Evolutionary conservation across 345 rosid genomes (phyloP).

Genomic region (Barbarea vulgaris): DNA sequence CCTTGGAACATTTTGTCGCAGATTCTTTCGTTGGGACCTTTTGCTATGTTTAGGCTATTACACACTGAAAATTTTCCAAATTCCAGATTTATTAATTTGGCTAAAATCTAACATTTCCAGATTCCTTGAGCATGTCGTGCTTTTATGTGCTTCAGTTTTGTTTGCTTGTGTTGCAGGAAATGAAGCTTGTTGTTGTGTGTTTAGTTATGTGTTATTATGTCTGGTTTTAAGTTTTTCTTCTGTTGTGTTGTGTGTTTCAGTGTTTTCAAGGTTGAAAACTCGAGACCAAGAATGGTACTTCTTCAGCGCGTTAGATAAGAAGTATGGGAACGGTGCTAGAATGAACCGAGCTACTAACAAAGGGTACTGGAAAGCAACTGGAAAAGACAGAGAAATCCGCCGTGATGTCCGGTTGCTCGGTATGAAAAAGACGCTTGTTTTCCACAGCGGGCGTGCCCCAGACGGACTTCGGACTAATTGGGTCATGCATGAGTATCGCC

Average conservation of each 20-base stretch:
- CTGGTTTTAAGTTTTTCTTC: neutral
- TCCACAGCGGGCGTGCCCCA: constrained; percentile 85
- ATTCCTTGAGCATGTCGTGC: neutral
- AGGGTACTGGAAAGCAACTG: constrained; percentile 97
- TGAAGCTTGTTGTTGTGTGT: constrained; percentile 18
- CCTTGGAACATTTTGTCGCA: neutral
- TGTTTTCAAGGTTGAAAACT: constrained; percentile 67
- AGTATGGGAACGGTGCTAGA: constrained; percentile 81
- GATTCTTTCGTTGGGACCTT: constrained; percentile 15
- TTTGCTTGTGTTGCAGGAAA: constrained; percentile 40
- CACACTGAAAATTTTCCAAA: neutral
- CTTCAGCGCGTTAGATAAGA: constrained; percentile 76
- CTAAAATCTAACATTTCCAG: neutral
- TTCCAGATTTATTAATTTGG: neutral
- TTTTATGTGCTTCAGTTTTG: neutral
- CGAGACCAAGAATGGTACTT: constrained; percentile 97
- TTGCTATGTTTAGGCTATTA: constrained; percentile 26
- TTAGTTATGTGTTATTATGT: neutral
- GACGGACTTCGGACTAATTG: constrained; percentile 84
- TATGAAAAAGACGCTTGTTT: constrained; percentile 90
- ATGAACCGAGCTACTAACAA: constrained; percentile 80
- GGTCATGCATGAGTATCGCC: constrained; percentile 98
- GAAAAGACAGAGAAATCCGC: constrained; percentile 76
- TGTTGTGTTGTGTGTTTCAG: constrained; percentile 43
- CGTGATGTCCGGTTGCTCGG: constrained; percentile 56